Base-by-base conservation (phyloP, 352 stramenopile genomes). In the Peronospora destructor region DNA sequence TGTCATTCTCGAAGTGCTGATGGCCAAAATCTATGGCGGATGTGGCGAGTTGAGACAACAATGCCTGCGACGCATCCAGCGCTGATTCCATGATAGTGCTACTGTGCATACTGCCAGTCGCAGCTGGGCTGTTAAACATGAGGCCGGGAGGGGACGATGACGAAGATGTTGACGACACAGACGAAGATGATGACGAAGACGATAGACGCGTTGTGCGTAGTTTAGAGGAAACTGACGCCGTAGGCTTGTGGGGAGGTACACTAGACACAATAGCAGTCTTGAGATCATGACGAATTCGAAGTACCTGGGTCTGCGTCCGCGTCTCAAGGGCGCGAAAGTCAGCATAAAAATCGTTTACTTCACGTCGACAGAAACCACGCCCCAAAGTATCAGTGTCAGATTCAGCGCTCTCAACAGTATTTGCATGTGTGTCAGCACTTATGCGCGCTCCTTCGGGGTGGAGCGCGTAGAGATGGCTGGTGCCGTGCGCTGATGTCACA, bases 391-490 rank as follows among this genome's bases (percentile, higher is more conserved):
- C 50, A 26, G 19, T 37, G 11, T 56, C 36, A 11, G 59, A 57
- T 7, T 60, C 43, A 16, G 56, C 49, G 38, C 55, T 66, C 14
- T 66, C 56, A 0, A 68, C 54, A 7, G 56, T 60, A 38, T 76
- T 88, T 12, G 59, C 64, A 61, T 93, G 80, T 6, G 76, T 86
- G 29, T 91, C 77, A 35, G 73, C 65, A 40, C 71, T 76, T n/a
- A 93, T 73, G 1, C 71, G 62, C 2, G 56, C 66, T 32, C 83
- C 83, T 51, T 93, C 76, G 0, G 80, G 80, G 39, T 88, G 76
- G 12, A 91, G 70, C 14, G 77, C 77, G 39, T 91, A 95, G 10
- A 95, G 49, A 53, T 95, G 84, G 33, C 80, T 93, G 4, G 84
- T 95, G 35, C 84, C 84, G 32, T 90, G 82, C 2, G 76, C 68